Conservation (phyloP, 768 basidiomycete genomes). For the Pulveroboletus sp. region DNA sequence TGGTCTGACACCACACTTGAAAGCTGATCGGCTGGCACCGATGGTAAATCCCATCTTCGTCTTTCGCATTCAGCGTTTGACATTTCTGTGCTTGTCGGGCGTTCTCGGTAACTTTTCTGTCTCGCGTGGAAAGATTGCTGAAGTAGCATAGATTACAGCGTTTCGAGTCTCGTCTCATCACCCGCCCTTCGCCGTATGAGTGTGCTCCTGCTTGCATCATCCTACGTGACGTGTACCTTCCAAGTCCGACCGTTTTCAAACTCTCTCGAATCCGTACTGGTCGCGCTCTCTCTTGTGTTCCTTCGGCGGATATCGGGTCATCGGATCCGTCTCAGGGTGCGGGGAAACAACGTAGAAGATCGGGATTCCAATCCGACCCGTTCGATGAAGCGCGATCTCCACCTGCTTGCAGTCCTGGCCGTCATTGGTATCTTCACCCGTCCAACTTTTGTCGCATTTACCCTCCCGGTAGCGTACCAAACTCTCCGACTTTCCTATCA, state of each 20-base stretch:
- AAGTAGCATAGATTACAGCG: slow-evolving; percentile 23
- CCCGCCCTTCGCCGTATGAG: slow-evolving; percentile 18
- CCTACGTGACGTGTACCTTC: slow-evolving; percentile 35
- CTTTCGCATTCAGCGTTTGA: slow-evolving; percentile 30
- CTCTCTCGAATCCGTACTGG: slow-evolving; percentile 31
- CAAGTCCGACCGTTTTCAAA: slow-evolving; percentile 41
- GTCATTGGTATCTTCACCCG: slow-evolving; percentile 33
- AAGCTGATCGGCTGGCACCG: slow-evolving; percentile 7
- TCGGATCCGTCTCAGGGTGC: neutral
- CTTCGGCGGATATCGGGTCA: slow-evolving; percentile 18
- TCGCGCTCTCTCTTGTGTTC: slow-evolving; percentile 29
- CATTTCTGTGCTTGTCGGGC: slow-evolving; percentile 31
- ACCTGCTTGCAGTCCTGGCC: slow-evolving; percentile 25
- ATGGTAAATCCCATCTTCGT: slow-evolving; percentile 14
- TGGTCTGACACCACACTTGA: slow-evolving; percentile 6
- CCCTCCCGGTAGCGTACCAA: slow-evolving; percentile 30
- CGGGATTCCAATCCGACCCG: neutral
- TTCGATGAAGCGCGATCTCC: slow-evolving; percentile 16
- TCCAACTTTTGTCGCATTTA: slow-evolving; percentile 35
- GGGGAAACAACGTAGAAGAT: neutral
- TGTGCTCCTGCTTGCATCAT: slow-evolving; percentile 33
- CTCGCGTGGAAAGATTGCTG: neutral
- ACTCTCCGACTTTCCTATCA: slow-evolving; percentile 15
- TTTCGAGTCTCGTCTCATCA: slow-evolving; percentile 18
- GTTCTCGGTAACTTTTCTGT: slow-evolving; percentile 28